Conservation (phyloP, 106 monocot species). For the Dendrobium huoshanense region DNA sequence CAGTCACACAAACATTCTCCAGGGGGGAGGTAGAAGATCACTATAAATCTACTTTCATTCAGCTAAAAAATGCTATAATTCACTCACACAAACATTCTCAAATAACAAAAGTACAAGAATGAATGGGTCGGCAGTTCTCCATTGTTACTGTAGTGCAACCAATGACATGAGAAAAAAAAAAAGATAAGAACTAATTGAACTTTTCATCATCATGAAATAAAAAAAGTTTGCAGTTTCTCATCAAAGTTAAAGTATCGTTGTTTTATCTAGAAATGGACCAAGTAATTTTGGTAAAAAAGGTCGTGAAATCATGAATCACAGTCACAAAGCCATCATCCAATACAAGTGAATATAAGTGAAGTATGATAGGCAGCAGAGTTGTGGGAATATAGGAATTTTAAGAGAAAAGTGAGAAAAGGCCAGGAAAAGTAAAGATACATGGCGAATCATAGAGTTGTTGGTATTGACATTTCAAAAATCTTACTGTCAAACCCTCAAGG, state of each 20-base stretch:
- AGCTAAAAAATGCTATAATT: neutral
- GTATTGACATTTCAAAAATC: neutral
- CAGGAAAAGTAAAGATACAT: neutral
- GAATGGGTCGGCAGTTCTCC: neutral
- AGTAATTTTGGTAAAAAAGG: too few species aligned
- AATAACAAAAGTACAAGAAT: neutral
- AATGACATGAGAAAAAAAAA: neutral
- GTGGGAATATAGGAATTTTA: neutral
- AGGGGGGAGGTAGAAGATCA: neutral
- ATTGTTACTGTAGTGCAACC: neutral
- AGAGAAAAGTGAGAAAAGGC: neutral
- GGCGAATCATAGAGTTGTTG: neutral
- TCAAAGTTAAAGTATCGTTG: too few species aligned
- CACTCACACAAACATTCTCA: neutral
- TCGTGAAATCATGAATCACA: neutral
- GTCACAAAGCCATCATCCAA: neutral
- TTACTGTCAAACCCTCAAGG: neutral
- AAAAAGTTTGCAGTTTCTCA: too few species aligned
- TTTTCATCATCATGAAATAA: too few species aligned
- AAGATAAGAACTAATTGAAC: neutral
- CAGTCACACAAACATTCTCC: neutral
- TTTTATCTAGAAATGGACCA: too few species aligned
- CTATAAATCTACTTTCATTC: neutral
- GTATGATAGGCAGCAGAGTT: neutral
- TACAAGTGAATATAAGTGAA: neutral